Evolutionary conservation across 179 eudicot genomes (phyloP), one percentile per base, ranked within the genome.

Genomic region (Silene coronaria): DNA sequence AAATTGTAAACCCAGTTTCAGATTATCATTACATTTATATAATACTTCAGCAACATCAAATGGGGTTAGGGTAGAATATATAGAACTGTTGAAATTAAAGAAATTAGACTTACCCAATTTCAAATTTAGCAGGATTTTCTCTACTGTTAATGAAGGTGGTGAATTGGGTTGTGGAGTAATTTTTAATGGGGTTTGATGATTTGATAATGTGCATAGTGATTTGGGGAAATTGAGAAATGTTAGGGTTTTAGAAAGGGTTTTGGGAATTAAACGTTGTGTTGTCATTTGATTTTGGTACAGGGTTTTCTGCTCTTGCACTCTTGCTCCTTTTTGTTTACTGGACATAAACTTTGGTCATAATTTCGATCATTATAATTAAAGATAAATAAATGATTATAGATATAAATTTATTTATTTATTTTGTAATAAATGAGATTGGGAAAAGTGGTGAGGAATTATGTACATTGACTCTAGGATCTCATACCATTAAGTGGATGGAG

Each of bases 91-190:
- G 51, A 22, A 68, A 28, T 67, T 75, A 42, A 75, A 65, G 63
- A 76, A 79, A 71, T 38, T 79, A 65, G 60, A 76, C 81, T 84
- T 83, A 81, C 97, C 91, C 74, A 77, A 86, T 71, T 87, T 90
- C 42, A 91, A 80, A 61, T 75, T 80, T 53, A 85, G 83, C 75
- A 90, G 26, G 22, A 91, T 79, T 75, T 84, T 87, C 58, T 90
- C 91, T 22, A 85, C 84, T 61, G 77, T 70, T 77, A 87, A 78
- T 26, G 90, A 46, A 19, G 79, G 81, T 45, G 81, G 24, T 26
- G 78, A 61, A 70, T 19, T 78, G 60, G 80, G 72, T 36, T 76
- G 71, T 1, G 32, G 63, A 1, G 67, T 19, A 42, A 55, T 8
- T 65, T 36, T 68, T 5, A 17, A 2, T 30, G 68, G 53, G 63